Percentiles rank a stretch among this genome's conserved stretches.
phyloP scores from a whole-genome alignment of 225 moss, liverwort and hornwort genomes.

The Neckera pumila region DNA sequence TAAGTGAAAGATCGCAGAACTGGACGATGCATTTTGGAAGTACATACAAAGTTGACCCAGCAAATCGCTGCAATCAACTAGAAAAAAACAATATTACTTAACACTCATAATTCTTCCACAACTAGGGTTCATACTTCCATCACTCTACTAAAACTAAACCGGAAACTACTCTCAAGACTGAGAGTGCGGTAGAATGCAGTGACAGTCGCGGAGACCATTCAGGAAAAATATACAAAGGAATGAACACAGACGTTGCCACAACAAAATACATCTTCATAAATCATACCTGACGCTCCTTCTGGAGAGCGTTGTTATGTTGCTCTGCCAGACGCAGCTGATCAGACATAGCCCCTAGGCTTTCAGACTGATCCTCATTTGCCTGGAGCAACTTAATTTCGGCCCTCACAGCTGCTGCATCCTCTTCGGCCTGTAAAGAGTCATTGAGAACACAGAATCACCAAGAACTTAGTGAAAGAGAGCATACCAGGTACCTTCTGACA shows the following conservation, averaged over 20 bases:
- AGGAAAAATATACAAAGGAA: neutral
- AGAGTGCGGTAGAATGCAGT: neutral
- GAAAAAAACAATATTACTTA: neutral
- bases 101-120: neutral
- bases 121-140: neutral
- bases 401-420: conserved; percentile 80
- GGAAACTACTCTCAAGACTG: neutral
- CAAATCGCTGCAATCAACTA: neutral
- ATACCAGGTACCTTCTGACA: neutral
- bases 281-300: conserved; percentile 74
- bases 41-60: neutral
- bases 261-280: neutral
- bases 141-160: neutral
- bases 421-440: conserved; percentile 60
- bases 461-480: neutral
- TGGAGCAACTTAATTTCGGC: conserved; percentile 82
- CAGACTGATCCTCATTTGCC: conserved; percentile 57
- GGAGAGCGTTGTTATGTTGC: conserved; percentile 67
- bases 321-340: conserved; percentile 53
- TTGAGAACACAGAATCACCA: neutral
- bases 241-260: neutral
- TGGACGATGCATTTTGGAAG: neutral
- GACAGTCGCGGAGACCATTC: neutral
- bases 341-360: conserved; percentile 36
- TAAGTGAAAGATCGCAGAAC: neutral